These are phyloP conservation scores for Climacium dendroides DNA, from an alignment of 225 moss, liverwort and hornwort genomes.

Conservation along the genomic window DNA sequence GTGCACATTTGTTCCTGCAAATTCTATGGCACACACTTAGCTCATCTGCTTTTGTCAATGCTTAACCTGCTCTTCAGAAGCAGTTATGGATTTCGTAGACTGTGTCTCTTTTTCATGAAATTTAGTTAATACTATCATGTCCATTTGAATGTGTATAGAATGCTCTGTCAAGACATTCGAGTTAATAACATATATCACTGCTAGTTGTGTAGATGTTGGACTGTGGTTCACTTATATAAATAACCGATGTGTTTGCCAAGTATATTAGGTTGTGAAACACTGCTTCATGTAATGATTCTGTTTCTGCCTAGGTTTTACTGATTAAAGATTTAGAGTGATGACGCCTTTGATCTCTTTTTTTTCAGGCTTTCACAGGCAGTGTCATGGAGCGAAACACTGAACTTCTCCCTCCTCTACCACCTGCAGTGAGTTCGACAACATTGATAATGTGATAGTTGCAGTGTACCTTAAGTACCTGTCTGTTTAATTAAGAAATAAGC, in stretches of 20 bases:
- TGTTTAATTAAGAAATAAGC: background rate
- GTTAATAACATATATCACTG: background rate
- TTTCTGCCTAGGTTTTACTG: background rate
- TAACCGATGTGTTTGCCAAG: background rate
- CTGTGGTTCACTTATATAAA: background rate
- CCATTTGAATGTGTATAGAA: background rate
- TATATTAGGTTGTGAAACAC: background rate
- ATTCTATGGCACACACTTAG: background rate
- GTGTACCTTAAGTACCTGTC: too few species aligned
- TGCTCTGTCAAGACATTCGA: background rate
- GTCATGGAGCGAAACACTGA: conserved; percentile 41
- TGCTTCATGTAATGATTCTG: background rate
- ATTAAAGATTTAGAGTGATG: background rate
- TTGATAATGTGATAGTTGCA: background rate
- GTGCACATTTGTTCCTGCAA: background rate
- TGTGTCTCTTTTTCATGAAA: background rate
- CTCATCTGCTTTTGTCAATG: background rate
- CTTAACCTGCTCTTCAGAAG: background rate
- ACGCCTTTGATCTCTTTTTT: background rate
- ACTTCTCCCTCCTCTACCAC: background rate
- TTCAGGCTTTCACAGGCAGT: conserved; percentile 46
- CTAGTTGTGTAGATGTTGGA: background rate
- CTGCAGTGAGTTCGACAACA: conserved; percentile 15
- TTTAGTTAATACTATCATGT: background rate
- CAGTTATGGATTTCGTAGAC: background rate